Evolutionary conservation across 495 filamentous ascomycete genomes (phyloP).

Genomic region (Xanthoparmelia taractica): DNA sequence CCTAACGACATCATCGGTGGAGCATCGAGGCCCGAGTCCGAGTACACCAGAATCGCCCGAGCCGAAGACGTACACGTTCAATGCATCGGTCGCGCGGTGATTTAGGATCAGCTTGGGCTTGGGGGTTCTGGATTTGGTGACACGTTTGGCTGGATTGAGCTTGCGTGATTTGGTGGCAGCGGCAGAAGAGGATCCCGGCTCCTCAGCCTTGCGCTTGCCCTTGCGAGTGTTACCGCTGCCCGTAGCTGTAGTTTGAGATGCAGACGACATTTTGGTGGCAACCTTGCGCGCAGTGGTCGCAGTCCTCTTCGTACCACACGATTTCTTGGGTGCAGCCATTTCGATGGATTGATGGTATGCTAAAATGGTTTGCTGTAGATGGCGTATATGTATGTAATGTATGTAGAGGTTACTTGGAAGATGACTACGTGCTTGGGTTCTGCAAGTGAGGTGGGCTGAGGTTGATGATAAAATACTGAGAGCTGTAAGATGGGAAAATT

Average conservation of each 20-base stretch:
- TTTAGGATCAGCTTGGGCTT: neutral
- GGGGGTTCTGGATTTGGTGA: neutral
- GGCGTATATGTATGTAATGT: neutral
- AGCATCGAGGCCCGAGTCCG: neutral
- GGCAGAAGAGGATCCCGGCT: neutral
- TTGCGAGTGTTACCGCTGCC: neutral
- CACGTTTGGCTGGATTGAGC: neutral
- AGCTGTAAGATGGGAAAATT: neutral
- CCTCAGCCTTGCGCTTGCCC: neutral
- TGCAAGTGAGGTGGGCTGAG: neutral
- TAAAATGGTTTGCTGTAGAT: neutral
- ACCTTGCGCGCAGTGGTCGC: neutral
- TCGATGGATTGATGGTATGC: neutral
- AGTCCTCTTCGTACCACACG: neutral
- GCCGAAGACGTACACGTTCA: neutral
- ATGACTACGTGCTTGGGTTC: neutral
- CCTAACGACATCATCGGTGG: neutral
- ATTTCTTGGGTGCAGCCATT: neutral
- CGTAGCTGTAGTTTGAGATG: neutral
- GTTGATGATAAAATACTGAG: too few species aligned
- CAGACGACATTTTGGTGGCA: neutral
- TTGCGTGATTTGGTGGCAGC: neutral
- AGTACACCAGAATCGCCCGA: neutral
- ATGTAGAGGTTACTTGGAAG: neutral
- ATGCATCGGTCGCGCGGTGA: neutral